Evolutionary conservation across 139 green algal genomes (phyloP).

Genomic region (Raphidocelis subcapitata): DNA sequence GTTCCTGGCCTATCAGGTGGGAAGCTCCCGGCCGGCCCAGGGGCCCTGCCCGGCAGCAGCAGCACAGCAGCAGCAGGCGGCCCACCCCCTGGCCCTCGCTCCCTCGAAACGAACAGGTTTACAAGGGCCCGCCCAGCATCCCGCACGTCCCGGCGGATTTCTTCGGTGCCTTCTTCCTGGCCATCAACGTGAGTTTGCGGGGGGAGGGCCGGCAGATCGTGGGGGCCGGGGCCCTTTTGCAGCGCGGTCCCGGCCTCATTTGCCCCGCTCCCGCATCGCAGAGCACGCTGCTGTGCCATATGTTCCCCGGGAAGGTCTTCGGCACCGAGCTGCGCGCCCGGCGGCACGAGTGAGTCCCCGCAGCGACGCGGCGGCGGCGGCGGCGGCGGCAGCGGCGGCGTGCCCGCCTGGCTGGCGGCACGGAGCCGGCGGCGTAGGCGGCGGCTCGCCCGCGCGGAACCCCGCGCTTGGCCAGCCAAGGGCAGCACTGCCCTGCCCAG

Average conservation of each 20-base stretch:
- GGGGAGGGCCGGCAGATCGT: not conserved
- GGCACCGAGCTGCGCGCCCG: slow-evolving; percentile 66
- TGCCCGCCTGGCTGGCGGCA: too few relatives aligned
- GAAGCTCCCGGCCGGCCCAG: too few relatives aligned
- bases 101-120: too few relatives aligned
- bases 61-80: too few relatives aligned
- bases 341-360: slow-evolving; percentile 65
- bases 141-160: slow-evolving; percentile 71
- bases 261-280: slow-evolving; percentile 20
- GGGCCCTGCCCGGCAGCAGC: too few relatives aligned
- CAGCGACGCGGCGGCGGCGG: not conserved
- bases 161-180: slow-evolving; percentile 78
- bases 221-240: too few relatives aligned
- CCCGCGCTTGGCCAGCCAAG: too few relatives aligned
- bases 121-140: slow-evolving; percentile 66
- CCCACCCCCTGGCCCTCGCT: slow-evolving; percentile 8
- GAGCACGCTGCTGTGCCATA: slow-evolving; percentile 62
- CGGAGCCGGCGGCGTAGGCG: too few relatives aligned
- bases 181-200: slow-evolving; percentile 52
- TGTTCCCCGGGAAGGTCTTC: slow-evolving; percentile 67
- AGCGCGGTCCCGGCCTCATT: too few relatives aligned
- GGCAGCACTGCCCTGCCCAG: too few relatives aligned
- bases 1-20: slow-evolving; percentile 32
- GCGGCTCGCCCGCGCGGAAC: too few relatives aligned
- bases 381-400: not conserved